Evolutionary conservation across 1,284 basidiomycete species (phyloP).

Genomic region (Ustilago nuda): DNA sequence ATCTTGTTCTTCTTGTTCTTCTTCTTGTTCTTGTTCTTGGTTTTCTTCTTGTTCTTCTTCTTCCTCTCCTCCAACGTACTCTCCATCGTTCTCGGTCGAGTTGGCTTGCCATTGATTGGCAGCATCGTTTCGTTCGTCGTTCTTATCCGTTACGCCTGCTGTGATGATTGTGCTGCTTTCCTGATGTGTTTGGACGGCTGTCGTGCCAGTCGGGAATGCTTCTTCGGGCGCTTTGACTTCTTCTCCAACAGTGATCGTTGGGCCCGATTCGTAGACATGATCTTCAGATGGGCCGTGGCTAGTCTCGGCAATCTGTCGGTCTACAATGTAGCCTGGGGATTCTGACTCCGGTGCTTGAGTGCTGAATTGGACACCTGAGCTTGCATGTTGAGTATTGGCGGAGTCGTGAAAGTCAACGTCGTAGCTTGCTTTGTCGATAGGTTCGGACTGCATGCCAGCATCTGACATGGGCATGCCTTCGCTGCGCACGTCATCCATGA

Average conservation of each 20-base stretch:
- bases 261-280: slow-evolving; percentile 1
- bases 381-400: not conserved
- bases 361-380: not conserved
- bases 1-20: slow-evolving; percentile 22
- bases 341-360: not conserved
- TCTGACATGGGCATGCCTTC: slow-evolving; percentile 38
- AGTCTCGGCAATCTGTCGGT: not conserved
- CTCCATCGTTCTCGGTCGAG: not conserved
- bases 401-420: slow-evolving; percentile 39
- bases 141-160: not conserved
- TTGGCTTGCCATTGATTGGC: not conserved
- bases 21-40: too few relatives aligned
- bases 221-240: not conserved
- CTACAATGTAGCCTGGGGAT: slow-evolving; percentile 1
- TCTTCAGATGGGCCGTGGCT: not conserved
- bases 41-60: slow-evolving; percentile 19
- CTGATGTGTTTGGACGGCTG: not conserved
- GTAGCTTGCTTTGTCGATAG: slow-evolving; percentile 21
- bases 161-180: not conserved
- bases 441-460: slow-evolving; percentile 12
- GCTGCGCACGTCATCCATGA: slow-evolving; percentile 34
- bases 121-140: not conserved
- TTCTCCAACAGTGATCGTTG: not conserved
- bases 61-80: not conserved
- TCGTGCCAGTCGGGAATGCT: not conserved